Base-by-base conservation (phyloP, 305 asterid genomes). In the Rubia balearica region DNA sequence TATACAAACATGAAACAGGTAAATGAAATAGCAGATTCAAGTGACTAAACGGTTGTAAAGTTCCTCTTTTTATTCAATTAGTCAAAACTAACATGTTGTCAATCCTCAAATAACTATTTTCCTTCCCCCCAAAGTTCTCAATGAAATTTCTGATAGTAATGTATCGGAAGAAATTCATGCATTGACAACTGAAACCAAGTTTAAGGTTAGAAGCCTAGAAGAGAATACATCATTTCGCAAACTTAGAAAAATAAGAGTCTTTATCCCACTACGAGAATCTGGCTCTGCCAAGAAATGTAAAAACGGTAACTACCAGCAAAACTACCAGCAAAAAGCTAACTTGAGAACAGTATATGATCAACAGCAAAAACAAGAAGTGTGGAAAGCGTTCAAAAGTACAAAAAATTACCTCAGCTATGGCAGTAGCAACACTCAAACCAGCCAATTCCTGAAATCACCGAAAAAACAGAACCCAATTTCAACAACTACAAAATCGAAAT, bases 371-470 rank as follows among this genome's bases (percentile, higher is more conserved):
- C 21, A 19, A 42, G 4, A 63, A 17, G 0, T 7, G 33, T 43
- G 19, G 27, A 14, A 17, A 36, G 16, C 38, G 8, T 8, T 8
- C 53, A 14, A 2, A 49, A 27, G 61, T 30, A 36, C 4, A 55
- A 10, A 22, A 48, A 3, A 1, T 3, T 67, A 88, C 98, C 96
- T 93, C 97, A 8, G 96, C 95, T 65, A 93, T 87, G 42, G 97
- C 88, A 74, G 95, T 59, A 48, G 99, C 98, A 72, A 94, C 96
- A 67, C 99, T 94, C 92, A 94, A 78, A 74, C 99, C 99, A 85
- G 98, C 98, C 87, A 94, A 83, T 74, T 94, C 99, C 98, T 94
- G 80, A 75, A 84, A 60, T 71, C 73, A 59, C 60, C 41, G 74
- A 73, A 24, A 59, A 22, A 30, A 3, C 51, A 77, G 48, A 63